A percentile compares a stretch with the other conserved stretches of the same genome.
Evolutionary conservation across 129 eudicot species (phyloP).

Genomic region (Daucus carota): DH1_v3.0 NC_030382.2:27162001-27162500

Average conservation of each 20-base stretch:
- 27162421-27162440: not conserved
- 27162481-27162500: not conserved
- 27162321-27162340: not conserved
- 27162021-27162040: slow-evolving; percentile 46
- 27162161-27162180: not conserved
- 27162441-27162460: not conserved
- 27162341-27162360: not conserved
- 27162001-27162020: slow-evolving; percentile 66
- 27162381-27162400: not conserved
- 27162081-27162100: slow-evolving; percentile 60
- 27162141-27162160: not conserved
- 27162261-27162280: not conserved
- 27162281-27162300: not conserved
- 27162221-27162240: not conserved
- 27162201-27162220: not conserved
- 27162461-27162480: not conserved
- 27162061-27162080: slow-evolving; percentile 58
- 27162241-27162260: not conserved
- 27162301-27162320: not conserved
- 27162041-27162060: slow-evolving; percentile 49
- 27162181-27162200: not conserved
- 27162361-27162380: not conserved
- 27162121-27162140: slow-evolving; percentile 60
- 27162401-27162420: not conserved
- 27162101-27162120: slow-evolving; percentile 73